Conservation (phyloP, 2,329 filamentous ascomycete species). For the Aaosphaeria pasadenensis region DNA sequence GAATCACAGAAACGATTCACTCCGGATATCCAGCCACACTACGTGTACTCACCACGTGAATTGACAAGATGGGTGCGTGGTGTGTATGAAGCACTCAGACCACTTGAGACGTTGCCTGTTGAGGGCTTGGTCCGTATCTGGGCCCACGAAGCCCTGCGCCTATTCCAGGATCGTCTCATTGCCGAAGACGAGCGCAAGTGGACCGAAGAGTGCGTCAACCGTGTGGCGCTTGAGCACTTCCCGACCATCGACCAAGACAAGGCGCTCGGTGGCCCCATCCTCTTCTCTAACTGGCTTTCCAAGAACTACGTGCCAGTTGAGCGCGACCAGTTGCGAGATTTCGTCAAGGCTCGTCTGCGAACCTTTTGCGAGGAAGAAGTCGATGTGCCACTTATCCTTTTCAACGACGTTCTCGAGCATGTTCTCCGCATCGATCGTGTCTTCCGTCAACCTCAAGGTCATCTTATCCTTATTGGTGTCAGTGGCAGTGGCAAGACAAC, state of each 20-base stretch:
- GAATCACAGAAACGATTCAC: constrained; percentile 95
- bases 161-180: constrained; percentile 97
- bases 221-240: constrained; percentile 88
- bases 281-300: constrained; percentile 99
- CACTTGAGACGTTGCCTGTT: constrained; percentile 80
- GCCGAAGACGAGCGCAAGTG: constrained; percentile 90
- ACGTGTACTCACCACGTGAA: constrained; percentile 98
- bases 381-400: constrained; percentile 96
- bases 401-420: constrained; percentile 98
- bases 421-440: constrained; percentile 97
- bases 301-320: constrained; percentile 98
- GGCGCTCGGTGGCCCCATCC: constrained; percentile 85
- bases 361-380: constrained; percentile 99
- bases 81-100: constrained; percentile 93
- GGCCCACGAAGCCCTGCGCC: constrained; percentile 92
- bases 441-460: constrained; percentile 95
- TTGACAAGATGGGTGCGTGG: constrained; percentile 96
- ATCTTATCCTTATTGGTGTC: constrained; percentile 97
- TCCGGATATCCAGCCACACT: constrained; percentile 94
- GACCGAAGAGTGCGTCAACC: constrained; percentile 84
- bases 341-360: constrained; percentile 93
- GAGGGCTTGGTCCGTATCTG: constrained; percentile 95
- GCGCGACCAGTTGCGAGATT: constrained; percentile 90
- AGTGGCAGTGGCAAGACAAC: constrained; percentile 99
- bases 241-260: constrained; percentile 90